Conservation (phyloP, 192 early-diverging fungal genomes). For the Backusella luteola region DNA sequence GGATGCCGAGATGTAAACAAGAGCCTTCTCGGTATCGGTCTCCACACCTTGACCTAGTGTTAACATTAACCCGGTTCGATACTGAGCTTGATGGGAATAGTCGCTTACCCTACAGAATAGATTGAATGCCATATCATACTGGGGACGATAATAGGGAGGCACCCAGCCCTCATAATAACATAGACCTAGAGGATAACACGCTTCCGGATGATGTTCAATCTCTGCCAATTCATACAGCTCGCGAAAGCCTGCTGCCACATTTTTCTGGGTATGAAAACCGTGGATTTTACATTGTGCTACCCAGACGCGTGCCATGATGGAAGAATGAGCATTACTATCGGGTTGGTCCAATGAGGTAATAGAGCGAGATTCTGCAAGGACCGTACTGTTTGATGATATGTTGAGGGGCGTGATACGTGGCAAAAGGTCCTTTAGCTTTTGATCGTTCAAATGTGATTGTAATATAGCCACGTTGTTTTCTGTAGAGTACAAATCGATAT, state of each 20-base stretch:
- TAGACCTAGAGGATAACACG: conserved; percentile 24
- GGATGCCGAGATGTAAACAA: not conserved
- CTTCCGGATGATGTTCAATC: conserved; percentile 4
- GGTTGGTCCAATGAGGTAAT: not conserved
- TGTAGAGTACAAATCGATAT: not conserved
- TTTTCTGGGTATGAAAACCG: conserved; percentile 1
- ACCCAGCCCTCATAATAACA: conserved; percentile 29
- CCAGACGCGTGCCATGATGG: not conserved
- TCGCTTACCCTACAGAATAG: conserved; percentile 20
- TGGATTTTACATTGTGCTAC: conserved; percentile 1
- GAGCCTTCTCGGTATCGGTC: conserved; percentile 17
- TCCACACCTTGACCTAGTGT: conserved; percentile 17
- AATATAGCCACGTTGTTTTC: not conserved
- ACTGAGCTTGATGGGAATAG: conserved; percentile 18
- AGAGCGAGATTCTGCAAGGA: not conserved
- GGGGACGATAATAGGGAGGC: not conserved
- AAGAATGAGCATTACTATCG: not conserved
- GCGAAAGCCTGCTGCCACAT: not conserved
- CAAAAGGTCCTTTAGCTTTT: not conserved
- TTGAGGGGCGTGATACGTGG: not conserved
- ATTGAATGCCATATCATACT: conserved; percentile 16
- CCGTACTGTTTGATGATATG: not conserved
- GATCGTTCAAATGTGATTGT: not conserved
- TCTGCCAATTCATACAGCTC: not conserved
- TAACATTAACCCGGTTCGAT: conserved; percentile 18